Base-by-base conservation (phyloP, 441 rosid genomes). In the Erysimum cheiri region DNA sequence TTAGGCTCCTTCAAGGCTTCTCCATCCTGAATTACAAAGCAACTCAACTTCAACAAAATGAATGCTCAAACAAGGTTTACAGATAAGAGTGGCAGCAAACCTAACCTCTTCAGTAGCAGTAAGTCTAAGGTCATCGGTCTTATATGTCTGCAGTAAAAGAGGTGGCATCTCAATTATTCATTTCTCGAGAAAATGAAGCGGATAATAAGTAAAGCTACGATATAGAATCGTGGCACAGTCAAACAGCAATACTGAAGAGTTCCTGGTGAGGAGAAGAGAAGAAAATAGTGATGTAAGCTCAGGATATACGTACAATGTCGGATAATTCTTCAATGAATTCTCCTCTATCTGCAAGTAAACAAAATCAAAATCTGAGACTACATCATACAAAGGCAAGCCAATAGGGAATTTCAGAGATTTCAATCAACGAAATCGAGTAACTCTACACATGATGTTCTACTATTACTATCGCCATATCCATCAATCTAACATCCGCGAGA, bases 1-100 rank as follows among this genome's bases (percentile, higher is more conserved):
- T 85, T 82, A 12, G 93, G 95, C 77, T 80, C 97, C 76, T 79
- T 82, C 77, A 91, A 71, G 46, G 69, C 81, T 83, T 81, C 78
- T 22, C 62, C 85, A n/a, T 78, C 95, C 97, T 93, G 52, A 63
- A 77, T 67, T 54, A 67, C 63, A 76, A 76, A 67, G 33, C 58
- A 70, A 31, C 67, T 40, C 35, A 58, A 49, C 26, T 56, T 49
- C 32, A 71, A 26, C 50, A 44, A 66, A 65, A 36, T 43, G 78
- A 59, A 9, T 56, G 46, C 14, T 47, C n/a, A 62, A 73, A 35
- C 56, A 46, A 65, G 41, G 24, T 14, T 31, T 17, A 35, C 37
- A 5, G 54, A 46, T 35, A 66, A 3, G 44, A 29, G 15, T 64
- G 3, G 50, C n/a, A 40, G 48, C 10, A 6, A 65, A 26, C 12